A percentile compares a stretch with the other conserved stretches of the same genome.
Evolutionary conservation across 2,329 filamentous ascomycete genomes (phyloP).

Genomic region (Lachnellula arida): DNA sequence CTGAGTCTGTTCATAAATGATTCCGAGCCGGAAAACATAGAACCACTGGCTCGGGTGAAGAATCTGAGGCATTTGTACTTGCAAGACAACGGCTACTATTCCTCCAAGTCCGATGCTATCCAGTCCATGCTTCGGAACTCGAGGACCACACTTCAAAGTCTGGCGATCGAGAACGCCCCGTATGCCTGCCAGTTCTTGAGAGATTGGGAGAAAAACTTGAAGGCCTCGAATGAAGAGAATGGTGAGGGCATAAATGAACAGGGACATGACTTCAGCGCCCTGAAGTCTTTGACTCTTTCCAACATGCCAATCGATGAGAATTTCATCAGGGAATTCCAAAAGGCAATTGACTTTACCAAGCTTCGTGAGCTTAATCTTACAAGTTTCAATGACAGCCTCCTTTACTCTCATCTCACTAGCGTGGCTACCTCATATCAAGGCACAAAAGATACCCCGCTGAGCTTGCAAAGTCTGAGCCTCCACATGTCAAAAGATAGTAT

Average conservation of each 20-base stretch:
- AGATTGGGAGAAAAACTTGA: background rate
- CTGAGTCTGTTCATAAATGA: background rate
- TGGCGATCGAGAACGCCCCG: background rate
- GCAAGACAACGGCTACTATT: background rate
- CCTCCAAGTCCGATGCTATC: background rate
- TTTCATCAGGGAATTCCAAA: background rate
- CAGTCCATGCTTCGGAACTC: constrained; percentile 1
- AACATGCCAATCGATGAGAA: background rate
- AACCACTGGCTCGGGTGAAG: background rate
- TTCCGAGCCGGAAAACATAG: background rate
- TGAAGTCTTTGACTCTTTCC: background rate
- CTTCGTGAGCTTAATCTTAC: background rate
- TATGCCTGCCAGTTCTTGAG: background rate
- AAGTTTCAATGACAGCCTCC: background rate
- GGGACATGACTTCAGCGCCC: background rate
- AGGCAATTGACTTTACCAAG: constrained; percentile 1
- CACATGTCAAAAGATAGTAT: background rate
- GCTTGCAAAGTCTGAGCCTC: background rate
- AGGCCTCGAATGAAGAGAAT: background rate
- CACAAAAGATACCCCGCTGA: background rate
- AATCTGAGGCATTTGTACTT: constrained; percentile 2
- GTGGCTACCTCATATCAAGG: background rate
- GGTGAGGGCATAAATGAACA: background rate
- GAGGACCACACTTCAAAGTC: background rate
- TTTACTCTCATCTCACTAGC: background rate